Percentiles rank a stretch among this genome's conserved stretches.
These are phyloP conservation scores for Candida sonorensis DNA, from an alignment of 805 yeast species.

Conservation along the genomic window DNA sequence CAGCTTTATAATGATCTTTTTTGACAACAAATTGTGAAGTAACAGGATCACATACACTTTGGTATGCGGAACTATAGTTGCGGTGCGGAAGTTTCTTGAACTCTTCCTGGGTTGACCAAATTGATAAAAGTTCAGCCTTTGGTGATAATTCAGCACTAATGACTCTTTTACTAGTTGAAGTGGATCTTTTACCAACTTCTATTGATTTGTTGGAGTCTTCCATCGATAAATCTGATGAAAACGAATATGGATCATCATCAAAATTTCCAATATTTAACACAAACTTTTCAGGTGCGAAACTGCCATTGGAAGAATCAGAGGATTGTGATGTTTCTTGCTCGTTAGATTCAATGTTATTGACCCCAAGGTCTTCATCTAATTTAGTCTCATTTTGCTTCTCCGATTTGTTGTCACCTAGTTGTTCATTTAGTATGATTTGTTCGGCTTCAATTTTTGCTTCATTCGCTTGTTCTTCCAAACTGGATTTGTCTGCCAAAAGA, in stretches of 20 bases:
- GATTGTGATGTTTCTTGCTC: conserved; percentile 1
- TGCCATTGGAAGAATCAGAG: conserved; percentile 16
- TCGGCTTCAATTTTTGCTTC: too few relatives aligned
- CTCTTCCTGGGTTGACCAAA: conserved; percentile 28
- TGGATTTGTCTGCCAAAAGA: too few relatives aligned
- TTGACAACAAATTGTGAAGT: conserved; percentile 11
- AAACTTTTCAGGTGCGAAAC: conserved; percentile 18
- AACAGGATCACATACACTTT: conserved; percentile 22
- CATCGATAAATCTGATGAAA: conserved; percentile 31
- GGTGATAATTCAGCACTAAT: conserved; percentile 22
- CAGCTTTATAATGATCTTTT: conserved; percentile 15
- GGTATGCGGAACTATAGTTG: conserved; percentile 16
- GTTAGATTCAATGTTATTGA: not conserved
- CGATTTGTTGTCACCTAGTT: too few relatives aligned
- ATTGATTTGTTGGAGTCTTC: conserved; percentile 25
- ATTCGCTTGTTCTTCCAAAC: too few relatives aligned
- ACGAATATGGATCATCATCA: conserved; percentile 34
- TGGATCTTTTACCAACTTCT: conserved; percentile 1
- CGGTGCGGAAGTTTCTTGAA: conserved; percentile 15
- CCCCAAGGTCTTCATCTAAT: not conserved
- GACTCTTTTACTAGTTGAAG: conserved; percentile 6
- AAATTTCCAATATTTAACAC: conserved; percentile 29
- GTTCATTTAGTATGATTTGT: too few relatives aligned
- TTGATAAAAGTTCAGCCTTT: conserved; percentile 22
- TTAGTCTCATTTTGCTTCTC: too few relatives aligned